Evolutionary conservation across 805 yeast species (phyloP), one percentile per base, ranked within the genome.

Genomic region (Candida adriatica): DNA sequence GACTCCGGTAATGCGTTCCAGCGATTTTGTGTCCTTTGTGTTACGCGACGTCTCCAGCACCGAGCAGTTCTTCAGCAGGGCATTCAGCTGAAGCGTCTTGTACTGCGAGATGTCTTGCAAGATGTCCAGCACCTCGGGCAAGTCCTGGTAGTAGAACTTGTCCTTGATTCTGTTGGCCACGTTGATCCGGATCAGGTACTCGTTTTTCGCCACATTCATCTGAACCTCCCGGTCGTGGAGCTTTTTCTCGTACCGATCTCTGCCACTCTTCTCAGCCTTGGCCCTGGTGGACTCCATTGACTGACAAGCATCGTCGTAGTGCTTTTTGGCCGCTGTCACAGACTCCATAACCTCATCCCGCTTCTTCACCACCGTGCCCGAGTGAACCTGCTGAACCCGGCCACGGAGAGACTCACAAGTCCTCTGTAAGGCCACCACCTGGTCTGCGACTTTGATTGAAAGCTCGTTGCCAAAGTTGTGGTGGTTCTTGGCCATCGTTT

Each of bases 121-220:
- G 43, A 81, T 71, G 57, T 90, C 97, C 38, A 92, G 64, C 24
- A 85, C 58, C 55, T 88, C 96, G 0, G 98, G 98, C 16, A 87
- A 61, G 55, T 92, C 97, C 59, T 90, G 96, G 52, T 81, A 87
- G 55, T 67, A 88, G 59, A 76, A 87, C 57, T 92, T 92, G 56
- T 90, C 97, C 59, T 92, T 92, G 37, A 88, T 61, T 38, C 97
- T 69, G 58, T 92, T 92, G 32, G 95, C 92, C 17, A 84, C 73
- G 47, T 76, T 82, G 51, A 92, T 79, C 43, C 75, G 75, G 36
- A 92, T 71, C 43, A 92, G 59, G 55, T 92, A 92, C 18, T 70
- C 69, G 58, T 90, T 90, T 56, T 92, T 92, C n/a, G 79, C 75
- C 35, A 70, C 69, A 56, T 87, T 82, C 99, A 92, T 92, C 21